Conservation (phyloP, 2,329 filamentous ascomycete species). For the Ophiosphaerella narmari region DNA sequence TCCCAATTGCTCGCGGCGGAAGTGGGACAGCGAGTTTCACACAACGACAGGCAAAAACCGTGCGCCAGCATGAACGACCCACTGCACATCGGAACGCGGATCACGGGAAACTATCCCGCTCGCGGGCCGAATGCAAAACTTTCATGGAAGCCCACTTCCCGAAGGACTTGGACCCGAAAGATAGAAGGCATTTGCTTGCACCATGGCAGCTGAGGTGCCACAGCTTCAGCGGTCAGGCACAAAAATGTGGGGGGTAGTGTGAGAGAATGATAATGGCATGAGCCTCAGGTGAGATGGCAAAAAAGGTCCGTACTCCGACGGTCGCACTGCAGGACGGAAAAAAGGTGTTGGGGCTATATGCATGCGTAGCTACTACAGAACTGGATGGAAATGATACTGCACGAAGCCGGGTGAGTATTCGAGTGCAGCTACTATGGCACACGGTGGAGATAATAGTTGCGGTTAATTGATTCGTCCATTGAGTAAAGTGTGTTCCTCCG, state of each 20-base stretch:
- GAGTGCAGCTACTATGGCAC: constrained; percentile 24
- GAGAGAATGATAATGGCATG: constrained; percentile 16
- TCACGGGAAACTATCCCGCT: no score
- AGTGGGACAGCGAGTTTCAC: no score
- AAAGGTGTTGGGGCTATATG: constrained; percentile 7
- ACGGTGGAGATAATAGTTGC: constrained; percentile 3
- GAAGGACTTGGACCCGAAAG: no score
- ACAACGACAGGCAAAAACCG: no score
- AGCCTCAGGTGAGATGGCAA: constrained; percentile 21
- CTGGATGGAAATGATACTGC: constrained; percentile 19
- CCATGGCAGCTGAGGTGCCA: not conserved
- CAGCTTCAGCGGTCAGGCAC: constrained; percentile 3
- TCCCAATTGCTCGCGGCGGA: no score
- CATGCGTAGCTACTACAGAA: not conserved
- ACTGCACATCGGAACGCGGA: no score
- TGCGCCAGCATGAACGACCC: no score
- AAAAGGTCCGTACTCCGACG: not conserved
- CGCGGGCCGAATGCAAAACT: no score
- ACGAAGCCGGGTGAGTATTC: constrained; percentile 19
- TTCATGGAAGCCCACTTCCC: no score
- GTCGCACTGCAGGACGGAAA: constrained; percentile 2
- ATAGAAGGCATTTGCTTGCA: not conserved
- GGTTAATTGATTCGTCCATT: constrained; percentile 2
- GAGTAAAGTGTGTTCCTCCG: not conserved
- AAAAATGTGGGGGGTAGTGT: constrained; percentile 9